Evolutionary conservation across 768 basidiomycete genomes (phyloP), one percentile per base, ranked within the genome.

Genomic region (Termitomyces sp.): DNA sequence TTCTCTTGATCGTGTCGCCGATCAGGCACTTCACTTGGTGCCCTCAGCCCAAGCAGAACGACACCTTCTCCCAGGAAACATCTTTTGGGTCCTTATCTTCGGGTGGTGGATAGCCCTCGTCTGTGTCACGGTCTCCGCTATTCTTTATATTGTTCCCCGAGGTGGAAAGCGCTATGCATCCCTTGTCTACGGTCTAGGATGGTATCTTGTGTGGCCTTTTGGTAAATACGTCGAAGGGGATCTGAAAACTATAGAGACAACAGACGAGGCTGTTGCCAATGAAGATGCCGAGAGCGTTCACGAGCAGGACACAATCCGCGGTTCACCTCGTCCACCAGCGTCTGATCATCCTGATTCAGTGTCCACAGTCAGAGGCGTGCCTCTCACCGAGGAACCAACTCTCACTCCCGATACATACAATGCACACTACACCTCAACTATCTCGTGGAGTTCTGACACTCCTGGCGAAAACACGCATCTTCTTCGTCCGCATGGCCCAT

Each of bases 121-220:
- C 17, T 97, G 88, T 71, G 77, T 93, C 58, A 48, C 76, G 44
- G 67, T 92, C 42, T 85, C 92, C 7, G 77, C 74, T 42, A 28
- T 95, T 17, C 76, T 99, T 28, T 86, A 80, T 65, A 52, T 88
- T 42, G 74, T 93, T 6, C 91, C 95, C 0, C 79, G 80, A 45
- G 96, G 97, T 12, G 94, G 94, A 42, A 79, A 78, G 61, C 86
- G 83, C 48, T 98, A 96, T 68, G 83, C 91, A 2, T 82, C 81
- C n/a, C 79, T 98, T 30, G 76, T 98, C 5, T 93, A 85, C 65
- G 97, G 97, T 14, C 74, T 99, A 25, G 94, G 94, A 6, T 97
- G 94, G 91, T 99, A 99, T 69, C 81, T 98, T 52, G 83, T 84
- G 21, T 98, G 97, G 97, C 97, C 97, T 2, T 99, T 99, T 67